Evolutionary conservation across 768 basidiomycete genomes (phyloP), one percentile per base, ranked within the genome.

Genomic region (Leccinum imitatum): DNA sequence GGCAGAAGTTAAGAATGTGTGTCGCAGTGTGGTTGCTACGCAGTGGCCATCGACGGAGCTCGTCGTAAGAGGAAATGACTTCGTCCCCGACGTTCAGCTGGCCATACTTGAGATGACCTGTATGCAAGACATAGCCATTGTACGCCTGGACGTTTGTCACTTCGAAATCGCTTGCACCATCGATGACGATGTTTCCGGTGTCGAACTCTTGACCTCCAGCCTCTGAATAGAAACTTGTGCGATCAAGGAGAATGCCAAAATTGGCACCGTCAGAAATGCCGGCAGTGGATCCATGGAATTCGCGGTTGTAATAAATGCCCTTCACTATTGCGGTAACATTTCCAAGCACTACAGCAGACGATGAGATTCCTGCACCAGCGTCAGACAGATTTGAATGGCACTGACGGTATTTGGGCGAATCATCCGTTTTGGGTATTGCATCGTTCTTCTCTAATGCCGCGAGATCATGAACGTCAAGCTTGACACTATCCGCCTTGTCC

Each of bases 1-100:
- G 84, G 56, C 80, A 85, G 69, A 82, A 99, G 79, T 99, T 99
- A 67, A 99, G 90, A 67, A 99, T 97, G 72, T 99, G 97, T 0
- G 97, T 99, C 21, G 89, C 97, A 27, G 97, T 98, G 77, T 99
- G 97, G 70, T 99, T 99, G 76, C 94, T 98, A 56, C 95, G 87
- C 53, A 99, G 78, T 0, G 96, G 95, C 91, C 93, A 95, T 53
- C 97, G 85, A 39, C 97, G 92, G 56, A 93, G 91, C 80, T 98
- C 95, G 65, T 98, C 95, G 69, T 98, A 98, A 1, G 91, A 90
- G 4, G 91, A 86, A 27, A 95, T 84, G 27, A 99, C 91, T 64
- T 87, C 81, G 65, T 93, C 87, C 30, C 88, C 91, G 15, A 95
- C 80, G 21, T 80, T 79, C 41, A 98, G 78, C 62, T 84, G 77